A percentile compares a stretch with the other conserved stretches of the same genome.
phyloP scores from a whole-genome alignment of 345 rosid genomes.

The Syzygium aromaticum region DNA sequence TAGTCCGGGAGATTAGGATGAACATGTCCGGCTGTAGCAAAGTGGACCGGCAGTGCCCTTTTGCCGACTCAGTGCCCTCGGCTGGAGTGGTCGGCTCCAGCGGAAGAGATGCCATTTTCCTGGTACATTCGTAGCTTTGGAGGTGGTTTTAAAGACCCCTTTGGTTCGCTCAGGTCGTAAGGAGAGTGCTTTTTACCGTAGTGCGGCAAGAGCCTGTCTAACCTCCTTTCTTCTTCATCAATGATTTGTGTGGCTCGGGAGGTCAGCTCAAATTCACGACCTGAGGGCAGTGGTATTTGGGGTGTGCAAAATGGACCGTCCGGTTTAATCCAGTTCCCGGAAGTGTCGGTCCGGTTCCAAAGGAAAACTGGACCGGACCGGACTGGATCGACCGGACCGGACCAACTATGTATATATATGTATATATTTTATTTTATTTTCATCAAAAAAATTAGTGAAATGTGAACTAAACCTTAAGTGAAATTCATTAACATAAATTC shows the following conservation, averaged over 20 bases:
- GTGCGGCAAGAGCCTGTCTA: conserved; percentile 29
- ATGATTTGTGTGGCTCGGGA: background rate
- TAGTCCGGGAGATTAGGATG: conserved; percentile 54
- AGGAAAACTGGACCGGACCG: no score
- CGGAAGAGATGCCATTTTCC: background rate
- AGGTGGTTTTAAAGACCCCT: conserved; percentile 4
- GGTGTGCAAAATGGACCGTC: no score
- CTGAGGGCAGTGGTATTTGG: conserved; percentile 2
- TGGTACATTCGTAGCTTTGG: conserved; percentile 1
- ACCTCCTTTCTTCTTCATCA: conserved; percentile 8
- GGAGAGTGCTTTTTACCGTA: conserved; percentile 23
- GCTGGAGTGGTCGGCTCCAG: background rate
- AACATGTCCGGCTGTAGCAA: conserved; percentile 31
- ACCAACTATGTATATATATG: no score
- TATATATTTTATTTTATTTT: no score
- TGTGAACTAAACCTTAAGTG: no score
- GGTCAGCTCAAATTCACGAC: background rate
- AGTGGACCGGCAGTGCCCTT: conserved; percentile 15
- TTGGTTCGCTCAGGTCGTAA: conserved; percentile 3
- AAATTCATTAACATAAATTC: no score
- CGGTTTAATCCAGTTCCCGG: no score
- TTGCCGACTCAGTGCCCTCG: background rate
- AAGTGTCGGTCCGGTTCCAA: no score
- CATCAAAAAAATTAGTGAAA: no score
- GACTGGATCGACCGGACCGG: no score